Base-by-base conservation (phyloP, 1,139 yeast species). In the Candida anutae region DNA sequence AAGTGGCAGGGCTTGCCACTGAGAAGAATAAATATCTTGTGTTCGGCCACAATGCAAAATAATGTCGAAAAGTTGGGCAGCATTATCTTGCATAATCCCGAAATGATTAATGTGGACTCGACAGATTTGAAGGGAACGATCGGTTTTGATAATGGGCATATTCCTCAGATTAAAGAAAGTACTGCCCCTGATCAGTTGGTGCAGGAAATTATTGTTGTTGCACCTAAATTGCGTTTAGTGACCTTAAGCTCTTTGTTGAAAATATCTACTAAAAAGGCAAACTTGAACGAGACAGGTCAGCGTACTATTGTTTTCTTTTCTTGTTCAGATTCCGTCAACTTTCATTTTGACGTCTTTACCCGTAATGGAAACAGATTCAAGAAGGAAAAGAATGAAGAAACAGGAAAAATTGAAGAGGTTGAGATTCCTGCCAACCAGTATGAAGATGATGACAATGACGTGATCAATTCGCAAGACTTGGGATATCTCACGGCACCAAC, bases 301-400 rank as follows among this genome's bases (percentile, higher is more conserved):
- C 72, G 85, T 44, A 75, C 90, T 1, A 79, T 90, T 49, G 88
- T 93, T 1, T 90, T 90, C 52, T 71, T 87, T 40, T 82, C 95
- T 6, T 90, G 98, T 57, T 77, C 97, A 0, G 97, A 90, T 48
- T 82, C 95, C 10, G 97, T 93, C 14, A 87, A 90, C 42, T 90
- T 82, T 58, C 96, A 90, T 55, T 85, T 77, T 51, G 72, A 74
- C 28, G 79, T 76, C 0, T 77, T 88, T 42, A 69, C 93, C 3
- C 53, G 76, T 33, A 60, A 60, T 9, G 81, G 81, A 9, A 57
- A 58, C 30, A 52, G 57, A 21, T 55, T 60, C 15, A 55, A 41
- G 42, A 58, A 42, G 53, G 52, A 32, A 27, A 50, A 45, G 32
- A 46, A 50, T 26, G 44, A 44, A 26, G 60, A 55, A 22, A 33